Evolutionary conservation across 306 rosid species (phyloP).

Genomic region (Sesbania bispinosa): DNA sequence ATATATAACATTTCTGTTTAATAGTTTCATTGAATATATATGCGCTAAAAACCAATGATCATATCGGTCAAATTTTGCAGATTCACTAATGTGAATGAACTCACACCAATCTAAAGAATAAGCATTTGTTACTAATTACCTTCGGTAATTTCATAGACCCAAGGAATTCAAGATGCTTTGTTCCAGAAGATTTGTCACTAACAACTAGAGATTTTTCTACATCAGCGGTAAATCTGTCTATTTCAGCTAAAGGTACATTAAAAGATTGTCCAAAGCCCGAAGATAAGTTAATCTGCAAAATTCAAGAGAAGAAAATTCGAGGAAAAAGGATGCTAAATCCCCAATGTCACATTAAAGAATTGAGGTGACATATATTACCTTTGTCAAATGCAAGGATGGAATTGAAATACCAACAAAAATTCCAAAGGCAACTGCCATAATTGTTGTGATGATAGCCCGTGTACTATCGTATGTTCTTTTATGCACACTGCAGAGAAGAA

Average conservation of each 20-base stretch:
- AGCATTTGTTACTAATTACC: slow-evolving; percentile 49
- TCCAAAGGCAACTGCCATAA: slow-evolving; percentile 71
- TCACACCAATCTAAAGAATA: slow-evolving; percentile 15
- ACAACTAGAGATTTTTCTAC: slow-evolving; percentile 26
- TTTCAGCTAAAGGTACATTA: slow-evolving; percentile 57
- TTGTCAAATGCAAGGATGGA: slow-evolving; percentile 51
- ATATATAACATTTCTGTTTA: not conserved
- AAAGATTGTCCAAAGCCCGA: slow-evolving; percentile 68
- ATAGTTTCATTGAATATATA: not conserved
- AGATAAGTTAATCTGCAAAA: slow-evolving; percentile 77
- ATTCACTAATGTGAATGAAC: not conserved
- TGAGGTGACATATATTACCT: slow-evolving; percentile 50
- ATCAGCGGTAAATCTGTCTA: slow-evolving; percentile 41
- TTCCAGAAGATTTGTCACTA: slow-evolving; percentile 36
- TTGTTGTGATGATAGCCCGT: slow-evolving; percentile 51
- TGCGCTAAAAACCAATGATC: not conserved
- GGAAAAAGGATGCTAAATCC: slow-evolving; percentile 33
- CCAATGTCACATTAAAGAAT: not conserved
- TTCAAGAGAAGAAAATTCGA: slow-evolving; percentile 1
- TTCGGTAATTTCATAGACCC: slow-evolving; percentile 61
- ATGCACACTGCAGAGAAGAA: slow-evolving; percentile 38
- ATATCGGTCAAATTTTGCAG: not conserved
- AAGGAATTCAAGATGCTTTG: slow-evolving; percentile 43
- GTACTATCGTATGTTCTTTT: slow-evolving; percentile 65
- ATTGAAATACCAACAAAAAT: slow-evolving; percentile 74